Conservation (phyloP, 352 stramenopile genomes). For the Phytophthora ohioensis region DNA sequence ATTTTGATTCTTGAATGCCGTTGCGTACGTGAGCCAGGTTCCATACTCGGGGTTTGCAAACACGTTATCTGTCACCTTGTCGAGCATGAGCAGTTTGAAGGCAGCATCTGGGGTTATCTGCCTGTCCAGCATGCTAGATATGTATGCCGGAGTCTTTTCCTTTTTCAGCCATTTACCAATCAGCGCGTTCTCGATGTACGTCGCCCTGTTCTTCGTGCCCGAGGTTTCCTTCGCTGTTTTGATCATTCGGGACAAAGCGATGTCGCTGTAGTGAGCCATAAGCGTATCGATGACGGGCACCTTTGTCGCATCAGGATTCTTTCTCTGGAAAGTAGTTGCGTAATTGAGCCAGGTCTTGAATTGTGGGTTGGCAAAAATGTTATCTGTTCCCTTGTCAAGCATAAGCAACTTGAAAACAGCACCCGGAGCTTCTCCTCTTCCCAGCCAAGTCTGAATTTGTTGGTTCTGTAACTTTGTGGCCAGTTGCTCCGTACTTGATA, state of each 20-base stretch:
- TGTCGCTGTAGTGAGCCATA: not conserved
- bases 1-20: not conserved
- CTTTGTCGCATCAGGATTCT: conserved; percentile 1
- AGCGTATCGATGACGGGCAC: not conserved
- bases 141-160: not conserved
- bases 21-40: conserved; percentile 2
- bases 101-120: not conserved
- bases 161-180: not conserved
- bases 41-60: not conserved
- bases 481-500: not conserved
- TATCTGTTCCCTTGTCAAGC: conserved; percentile 7
- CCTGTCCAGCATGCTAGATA: not conserved
- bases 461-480: not conserved
- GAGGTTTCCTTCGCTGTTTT: not conserved
- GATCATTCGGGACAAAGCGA: conserved; percentile 1
- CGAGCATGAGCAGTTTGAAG: not conserved
- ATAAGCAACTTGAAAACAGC: conserved; percentile 7
- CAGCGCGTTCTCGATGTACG: not conserved
- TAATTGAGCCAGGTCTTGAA: conserved; percentile 11
- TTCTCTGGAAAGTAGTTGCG: not conserved
- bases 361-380: conserved; percentile 6
- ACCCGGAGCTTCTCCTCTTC: not conserved
- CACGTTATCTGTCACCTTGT: not conserved
- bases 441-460: not conserved
- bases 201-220: not conserved